Evolutionary conservation across 371 early-diverging fungal genomes (phyloP).

Genomic region (Saksenaea vasiformis): DNA sequence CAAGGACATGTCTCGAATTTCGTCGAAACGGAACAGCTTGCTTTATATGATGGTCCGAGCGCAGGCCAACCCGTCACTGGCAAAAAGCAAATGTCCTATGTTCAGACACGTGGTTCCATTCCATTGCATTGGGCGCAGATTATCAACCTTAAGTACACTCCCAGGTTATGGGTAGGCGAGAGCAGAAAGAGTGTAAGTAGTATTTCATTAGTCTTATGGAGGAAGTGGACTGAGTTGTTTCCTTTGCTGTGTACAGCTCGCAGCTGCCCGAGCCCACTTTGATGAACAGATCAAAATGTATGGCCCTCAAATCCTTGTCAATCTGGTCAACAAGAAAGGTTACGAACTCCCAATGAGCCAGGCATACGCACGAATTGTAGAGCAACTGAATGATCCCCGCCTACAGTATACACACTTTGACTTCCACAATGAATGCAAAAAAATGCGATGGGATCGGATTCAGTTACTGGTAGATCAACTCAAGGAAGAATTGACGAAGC

Average conservation of each 20-base stretch:
- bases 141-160: slow-evolving; percentile 90
- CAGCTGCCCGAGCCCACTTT: slow-evolving; percentile 74
- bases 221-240: neutral
- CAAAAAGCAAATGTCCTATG: slow-evolving; percentile 63
- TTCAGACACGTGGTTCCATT: slow-evolving; percentile 98
- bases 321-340: slow-evolving; percentile 89
- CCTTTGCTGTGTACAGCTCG: slow-evolving; percentile 21
- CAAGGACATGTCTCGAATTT: slow-evolving; percentile 96
- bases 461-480: slow-evolving; percentile 74
- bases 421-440: slow-evolving; percentile 94
- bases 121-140: slow-evolving; percentile 97
- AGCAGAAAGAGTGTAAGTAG: slow-evolving; percentile 65
- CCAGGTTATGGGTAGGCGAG: slow-evolving; percentile 77
- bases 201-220: neutral
- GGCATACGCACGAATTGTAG: slow-evolving; percentile 71
- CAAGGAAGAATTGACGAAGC: slow-evolving; percentile 62
- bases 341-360: slow-evolving; percentile 86
- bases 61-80: slow-evolving; percentile 22
- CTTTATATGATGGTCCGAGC: slow-evolving; percentile 54
- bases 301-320: slow-evolving; percentile 82
- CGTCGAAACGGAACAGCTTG: slow-evolving; percentile 98
- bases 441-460: slow-evolving; percentile 88
- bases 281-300: slow-evolving; percentile 69
- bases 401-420: slow-evolving; percentile 90
- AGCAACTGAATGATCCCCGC: slow-evolving; percentile 60